phyloP scores from a whole-genome alignment of 116 monocot genomes.

The Zostera marina region DNA sequence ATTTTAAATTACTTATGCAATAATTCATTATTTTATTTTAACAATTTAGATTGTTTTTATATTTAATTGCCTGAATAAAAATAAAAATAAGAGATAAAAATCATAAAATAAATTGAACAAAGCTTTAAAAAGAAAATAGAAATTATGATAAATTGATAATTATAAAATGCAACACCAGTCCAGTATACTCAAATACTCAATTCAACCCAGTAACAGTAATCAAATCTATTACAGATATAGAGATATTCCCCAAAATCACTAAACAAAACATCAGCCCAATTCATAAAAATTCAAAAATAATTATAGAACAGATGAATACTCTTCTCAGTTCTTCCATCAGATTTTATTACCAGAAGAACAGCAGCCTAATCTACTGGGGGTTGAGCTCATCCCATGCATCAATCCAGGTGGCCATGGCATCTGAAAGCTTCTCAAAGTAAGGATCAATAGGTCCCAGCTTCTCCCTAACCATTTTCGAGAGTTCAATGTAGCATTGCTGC shows the following conservation, averaged over 20 bases:
- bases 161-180: background rate
- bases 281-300: background rate
- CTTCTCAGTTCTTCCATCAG: background rate
- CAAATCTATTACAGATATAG: background rate
- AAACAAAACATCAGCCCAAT: too few relatives aligned
- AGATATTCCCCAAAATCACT: background rate
- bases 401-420: constrained; percentile 33
- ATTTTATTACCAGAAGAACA: background rate
- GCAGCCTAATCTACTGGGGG: constrained; percentile 1
- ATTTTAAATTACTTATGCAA: too few relatives aligned
- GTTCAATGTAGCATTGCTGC: constrained; percentile 26
- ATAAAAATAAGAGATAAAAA: background rate
- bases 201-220: too few relatives aligned
- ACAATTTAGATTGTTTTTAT: too few relatives aligned
- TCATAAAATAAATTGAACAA: background rate
- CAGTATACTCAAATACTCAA: too few relatives aligned
- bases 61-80: too few relatives aligned
- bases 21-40: too few relatives aligned
- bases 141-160: background rate
- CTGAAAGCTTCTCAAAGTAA: constrained; percentile 25
- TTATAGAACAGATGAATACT: background rate
- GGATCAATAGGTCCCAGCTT: constrained; percentile 23
- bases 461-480: constrained; percentile 24
- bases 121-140: background rate
- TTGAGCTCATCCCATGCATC: constrained; percentile 36